Percentiles rank a stretch among this genome's conserved stretches.
These are phyloP conservation scores for Fusarium gaditjirri DNA, from an alignment of 2,329 filamentous ascomycete genomes.

Conservation along the genomic window DNA sequence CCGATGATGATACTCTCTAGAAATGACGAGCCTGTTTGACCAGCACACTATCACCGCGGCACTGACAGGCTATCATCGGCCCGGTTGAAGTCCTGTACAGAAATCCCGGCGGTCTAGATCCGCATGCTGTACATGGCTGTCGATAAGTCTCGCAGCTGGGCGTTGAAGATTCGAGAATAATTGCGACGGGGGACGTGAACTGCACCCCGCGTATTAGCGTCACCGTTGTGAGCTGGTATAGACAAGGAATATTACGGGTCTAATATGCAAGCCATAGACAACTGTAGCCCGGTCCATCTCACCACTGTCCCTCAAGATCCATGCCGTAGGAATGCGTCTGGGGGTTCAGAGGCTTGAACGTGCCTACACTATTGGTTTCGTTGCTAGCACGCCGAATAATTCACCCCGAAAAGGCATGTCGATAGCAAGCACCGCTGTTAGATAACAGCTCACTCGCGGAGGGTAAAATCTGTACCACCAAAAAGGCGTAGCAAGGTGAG, in stretches of 20 bases:
- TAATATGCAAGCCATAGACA: constrained; percentile 46
- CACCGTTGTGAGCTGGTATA: background rate
- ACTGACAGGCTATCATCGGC: constrained; percentile 57
- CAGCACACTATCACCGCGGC: constrained; percentile 56
- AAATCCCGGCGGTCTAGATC: constrained; percentile 59
- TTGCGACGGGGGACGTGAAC: constrained; percentile 60
- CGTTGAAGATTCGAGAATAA: constrained; percentile 68
- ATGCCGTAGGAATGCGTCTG: background rate
- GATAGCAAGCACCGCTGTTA: background rate
- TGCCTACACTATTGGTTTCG: background rate
- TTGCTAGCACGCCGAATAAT: accelerated
- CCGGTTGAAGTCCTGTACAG: constrained; percentile 59
- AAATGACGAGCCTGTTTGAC: background rate
- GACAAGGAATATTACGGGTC: constrained; percentile 35
- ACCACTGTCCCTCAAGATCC: background rate
- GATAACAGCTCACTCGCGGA: background rate
- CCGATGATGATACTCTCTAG: background rate
- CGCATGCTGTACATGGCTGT: constrained; percentile 61
- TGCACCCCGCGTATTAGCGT: constrained; percentile 23
- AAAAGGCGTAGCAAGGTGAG: constrained; percentile 54
- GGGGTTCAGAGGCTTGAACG: background rate
- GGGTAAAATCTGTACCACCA: constrained; percentile 57
- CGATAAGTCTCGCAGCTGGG: constrained; percentile 70
- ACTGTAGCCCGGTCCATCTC: background rate
- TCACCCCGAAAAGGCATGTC: background rate